phyloP scores from a whole-genome alignment of 805 yeast genomes.

The Cyberlindnera xylosilytica region DNA sequence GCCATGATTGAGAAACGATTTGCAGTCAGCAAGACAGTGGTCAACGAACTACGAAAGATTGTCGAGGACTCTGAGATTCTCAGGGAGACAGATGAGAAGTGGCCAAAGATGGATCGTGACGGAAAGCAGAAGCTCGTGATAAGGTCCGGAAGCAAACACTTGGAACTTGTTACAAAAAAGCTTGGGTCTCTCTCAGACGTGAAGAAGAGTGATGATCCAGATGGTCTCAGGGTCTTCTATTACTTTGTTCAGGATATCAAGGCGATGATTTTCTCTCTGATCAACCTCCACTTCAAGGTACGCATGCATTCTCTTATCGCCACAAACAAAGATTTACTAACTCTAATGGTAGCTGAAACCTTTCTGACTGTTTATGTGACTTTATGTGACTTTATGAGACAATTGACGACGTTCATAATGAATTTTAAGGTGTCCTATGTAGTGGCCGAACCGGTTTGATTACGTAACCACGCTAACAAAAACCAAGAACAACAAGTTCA shows the following conservation, averaged over 20 bases:
- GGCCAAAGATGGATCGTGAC: slow-evolving; percentile 39
- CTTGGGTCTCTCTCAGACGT: slow-evolving; percentile 40
- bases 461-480: background rate
- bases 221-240: slow-evolving; percentile 42
- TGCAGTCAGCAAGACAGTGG: slow-evolving; percentile 32
- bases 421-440: background rate
- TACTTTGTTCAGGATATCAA: slow-evolving; percentile 42
- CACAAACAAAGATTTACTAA: background rate
- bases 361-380: background rate
- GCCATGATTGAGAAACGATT: slow-evolving; percentile 37
- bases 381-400: background rate
- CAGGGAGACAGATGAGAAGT: slow-evolving; percentile 35
- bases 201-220: slow-evolving; percentile 38
- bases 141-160: slow-evolving; percentile 27
- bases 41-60: slow-evolving; percentile 33
- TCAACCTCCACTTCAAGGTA: slow-evolving; percentile 40
- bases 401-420: background rate
- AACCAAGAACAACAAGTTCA: background rate
- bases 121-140: slow-evolving; percentile 43
- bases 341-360: background rate
- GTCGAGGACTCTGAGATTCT: slow-evolving; percentile 38
- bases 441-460: background rate
- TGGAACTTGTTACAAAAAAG: slow-evolving; percentile 28
- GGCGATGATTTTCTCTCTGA: slow-evolving; percentile 40
- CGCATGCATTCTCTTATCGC: background rate